Evolutionary conservation across 177 flowering plant genomes (phyloP).

Genomic region (Vitis hybrid): DNA sequence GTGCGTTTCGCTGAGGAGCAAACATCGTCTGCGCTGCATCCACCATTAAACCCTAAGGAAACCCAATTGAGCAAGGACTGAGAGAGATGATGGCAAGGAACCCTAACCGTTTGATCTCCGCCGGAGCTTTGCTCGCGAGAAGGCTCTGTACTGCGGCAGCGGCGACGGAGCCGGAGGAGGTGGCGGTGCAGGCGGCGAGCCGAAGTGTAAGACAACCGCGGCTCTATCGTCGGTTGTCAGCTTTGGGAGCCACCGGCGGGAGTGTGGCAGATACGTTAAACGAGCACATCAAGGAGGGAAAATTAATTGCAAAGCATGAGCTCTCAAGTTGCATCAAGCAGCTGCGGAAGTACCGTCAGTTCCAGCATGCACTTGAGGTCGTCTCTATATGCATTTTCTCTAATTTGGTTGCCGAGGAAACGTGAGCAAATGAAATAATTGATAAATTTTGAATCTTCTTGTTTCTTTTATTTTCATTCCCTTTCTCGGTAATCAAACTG

Average conservation of each 20-base stretch:
- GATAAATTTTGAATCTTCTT: no score
- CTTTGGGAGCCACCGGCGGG: conserved; percentile 34
- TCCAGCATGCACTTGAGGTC: conserved; percentile 57
- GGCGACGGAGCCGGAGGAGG: conserved; percentile 3
- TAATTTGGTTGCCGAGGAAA: no score
- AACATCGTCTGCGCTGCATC: no score
- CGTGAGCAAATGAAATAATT: no score
- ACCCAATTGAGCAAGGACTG: background rate
- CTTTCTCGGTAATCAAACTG: no score
- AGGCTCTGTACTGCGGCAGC: conserved; percentile 23
- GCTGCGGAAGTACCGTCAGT: conserved; percentile 44
- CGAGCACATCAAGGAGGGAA: conserved; percentile 41
- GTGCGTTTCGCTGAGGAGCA: no score
- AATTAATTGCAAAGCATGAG: conserved; percentile 23
- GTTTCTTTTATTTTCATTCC: no score
- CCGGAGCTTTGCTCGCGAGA: conserved; percentile 11
- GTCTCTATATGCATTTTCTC: background rate
- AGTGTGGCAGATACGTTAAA: conserved; percentile 37
- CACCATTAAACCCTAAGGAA: conserved; percentile 4
- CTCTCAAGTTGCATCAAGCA: conserved; percentile 36
- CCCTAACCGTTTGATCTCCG: conserved; percentile 7
- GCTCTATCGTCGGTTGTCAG: conserved; percentile 47
- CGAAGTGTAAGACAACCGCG: background rate
- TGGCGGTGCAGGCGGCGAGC: background rate
- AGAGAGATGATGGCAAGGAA: conserved; percentile 4